Evolutionary conservation across 1,284 basidiomycete genomes (phyloP).

Genomic region (Marasmius oreades): DNA sequence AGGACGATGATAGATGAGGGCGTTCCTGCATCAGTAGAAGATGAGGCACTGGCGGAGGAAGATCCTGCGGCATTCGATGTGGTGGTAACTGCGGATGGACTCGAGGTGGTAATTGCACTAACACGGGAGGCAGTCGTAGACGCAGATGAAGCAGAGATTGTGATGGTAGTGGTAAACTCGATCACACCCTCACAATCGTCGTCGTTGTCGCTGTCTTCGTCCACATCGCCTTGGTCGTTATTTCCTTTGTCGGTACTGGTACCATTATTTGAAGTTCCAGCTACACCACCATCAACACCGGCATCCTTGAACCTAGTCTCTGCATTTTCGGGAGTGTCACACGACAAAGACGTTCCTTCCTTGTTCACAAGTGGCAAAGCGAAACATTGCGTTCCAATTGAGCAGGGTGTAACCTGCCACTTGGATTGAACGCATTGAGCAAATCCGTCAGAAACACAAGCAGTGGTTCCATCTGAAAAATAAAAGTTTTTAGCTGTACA

Average conservation of each 20-base stretch:
- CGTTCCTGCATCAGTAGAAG: background rate
- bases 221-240: background rate
- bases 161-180: background rate
- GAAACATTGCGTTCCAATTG: constrained; percentile 37
- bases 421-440: constrained; percentile 37
- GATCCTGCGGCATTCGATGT: no score
- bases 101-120: background rate
- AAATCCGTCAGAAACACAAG: constrained; percentile 30
- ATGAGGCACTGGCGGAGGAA: background rate
- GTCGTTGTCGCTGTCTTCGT: no score
- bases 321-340: constrained; percentile 41
- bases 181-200: background rate
- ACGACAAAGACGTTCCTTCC: constrained; percentile 45
- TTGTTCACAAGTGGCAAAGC: constrained; percentile 52
- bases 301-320: constrained; percentile 37
- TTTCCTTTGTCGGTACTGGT: constrained; percentile 11
- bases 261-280: constrained; percentile 22
- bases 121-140: background rate
- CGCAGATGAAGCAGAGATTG: background rate
- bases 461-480: constrained; percentile 37
- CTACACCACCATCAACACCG: constrained; percentile 44
- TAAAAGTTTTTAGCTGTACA: constrained; percentile 16
- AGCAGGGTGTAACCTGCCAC: constrained; percentile 34
- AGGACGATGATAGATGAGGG: background rate
- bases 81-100: background rate